Percentiles rank a stretch among this genome's conserved stretches.
These are phyloP conservation scores for Endocarpon pusillum DNA, from an alignment of 495 filamentous ascomycete species.

Conservation along the genomic window DNA sequence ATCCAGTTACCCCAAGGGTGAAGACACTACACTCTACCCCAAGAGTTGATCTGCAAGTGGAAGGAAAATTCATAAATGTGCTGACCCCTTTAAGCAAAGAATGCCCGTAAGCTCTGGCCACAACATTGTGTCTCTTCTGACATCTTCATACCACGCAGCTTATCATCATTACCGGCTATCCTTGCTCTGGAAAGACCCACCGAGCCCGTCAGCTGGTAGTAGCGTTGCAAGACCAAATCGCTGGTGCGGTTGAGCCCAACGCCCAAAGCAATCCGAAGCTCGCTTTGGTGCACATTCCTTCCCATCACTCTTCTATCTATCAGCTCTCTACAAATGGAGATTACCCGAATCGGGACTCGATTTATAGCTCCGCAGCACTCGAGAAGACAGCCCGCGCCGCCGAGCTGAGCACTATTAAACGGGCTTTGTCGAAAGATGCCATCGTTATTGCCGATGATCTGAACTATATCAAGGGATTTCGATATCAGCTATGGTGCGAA, in stretches of 20 bases:
- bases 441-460: conserved; percentile 80
- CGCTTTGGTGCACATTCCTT: conserved; percentile 40
- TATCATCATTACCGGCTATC: conserved; percentile 82
- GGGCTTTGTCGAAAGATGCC: conserved; percentile 55
- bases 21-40: too few species aligned
- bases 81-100: too few species aligned
- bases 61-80: too few species aligned
- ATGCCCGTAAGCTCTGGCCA: too few species aligned
- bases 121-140: too few species aligned
- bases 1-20: too few species aligned
- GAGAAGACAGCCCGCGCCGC: conserved; percentile 91
- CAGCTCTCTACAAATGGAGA: conserved; percentile 30
- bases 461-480: conserved; percentile 96
- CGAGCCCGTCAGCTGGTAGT: conserved; percentile 62
- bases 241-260: conserved; percentile 28
- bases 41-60: too few species aligned
- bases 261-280: conserved; percentile 32
- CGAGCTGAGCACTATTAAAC: conserved; percentile 71
- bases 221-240: conserved; percentile 33
- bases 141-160: too few species aligned
- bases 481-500: conserved; percentile 92
- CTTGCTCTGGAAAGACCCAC: conserved; percentile 81
- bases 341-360: conserved; percentile 29
- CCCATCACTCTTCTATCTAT: conserved; percentile 30
- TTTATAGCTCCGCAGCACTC: conserved; percentile 40